Conservation (phyloP, 345 rosid species). For the Eucalyptus globulus region DNA sequence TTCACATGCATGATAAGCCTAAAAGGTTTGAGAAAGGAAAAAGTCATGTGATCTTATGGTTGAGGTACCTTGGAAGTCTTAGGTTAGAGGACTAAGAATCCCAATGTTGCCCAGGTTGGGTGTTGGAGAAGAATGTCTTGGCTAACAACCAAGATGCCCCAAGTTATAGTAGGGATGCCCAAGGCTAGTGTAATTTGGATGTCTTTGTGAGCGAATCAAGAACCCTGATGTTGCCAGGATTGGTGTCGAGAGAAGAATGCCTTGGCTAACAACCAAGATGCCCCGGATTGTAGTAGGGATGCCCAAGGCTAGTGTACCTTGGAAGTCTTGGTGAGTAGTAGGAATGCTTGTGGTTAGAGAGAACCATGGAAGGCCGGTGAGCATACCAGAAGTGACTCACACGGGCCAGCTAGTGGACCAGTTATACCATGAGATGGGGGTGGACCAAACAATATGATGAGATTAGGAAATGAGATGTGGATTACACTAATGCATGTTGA, state of each 20-base stretch:
- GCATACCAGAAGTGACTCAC: background rate
- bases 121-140: too few relatives aligned
- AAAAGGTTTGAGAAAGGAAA: background rate
- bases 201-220: background rate
- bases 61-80: too few relatives aligned
- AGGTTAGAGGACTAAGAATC: too few relatives aligned
- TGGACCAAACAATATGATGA: too few relatives aligned
- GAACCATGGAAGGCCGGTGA: background rate
- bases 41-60: too few relatives aligned
- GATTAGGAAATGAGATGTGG: too few relatives aligned
- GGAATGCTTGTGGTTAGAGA: background rate
- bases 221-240: background rate
- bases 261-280: too few relatives aligned
- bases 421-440: background rate
- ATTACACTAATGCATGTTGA: background rate
- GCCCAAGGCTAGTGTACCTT: background rate
- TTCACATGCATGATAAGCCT: background rate
- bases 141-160: fast-evolving
- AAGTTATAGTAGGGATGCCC: background rate
- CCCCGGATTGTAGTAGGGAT: too few relatives aligned
- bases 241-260: background rate
- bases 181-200: background rate
- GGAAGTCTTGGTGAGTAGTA: background rate
- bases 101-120: too few relatives aligned
- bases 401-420: background rate